Evolutionary conservation across 352 stramenopile genomes (phyloP), one percentile per base, ranked within the genome.

Genomic region (Globisporangium echinulatum): DNA sequence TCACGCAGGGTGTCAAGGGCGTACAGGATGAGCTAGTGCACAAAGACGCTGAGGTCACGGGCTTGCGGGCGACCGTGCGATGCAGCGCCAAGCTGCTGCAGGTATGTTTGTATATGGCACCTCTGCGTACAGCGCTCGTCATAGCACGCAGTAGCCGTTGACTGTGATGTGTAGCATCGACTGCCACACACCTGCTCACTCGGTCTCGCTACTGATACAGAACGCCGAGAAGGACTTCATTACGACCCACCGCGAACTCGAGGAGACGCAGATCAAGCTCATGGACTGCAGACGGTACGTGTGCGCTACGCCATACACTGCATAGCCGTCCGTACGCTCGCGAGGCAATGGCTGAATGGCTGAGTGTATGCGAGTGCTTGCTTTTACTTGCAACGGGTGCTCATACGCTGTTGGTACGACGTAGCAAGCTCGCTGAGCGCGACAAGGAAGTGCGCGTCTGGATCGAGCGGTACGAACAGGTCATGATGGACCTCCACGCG

Each of bases 401-500:
- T 38, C 15, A 3, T 7, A 52, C 9, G 52, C 7, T 37, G 25
- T 54, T 7, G 19, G 5, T 14, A 33, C 19, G 7, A 5, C 15
- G 4, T 52, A 88, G 79, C 8, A 79, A 72, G 58, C 43, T 85
- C 8, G 69, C 59, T 3, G 69, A 74, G 15, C 84, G 83, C 38
- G 74, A 87, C 15, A 62, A 68, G 1, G 79, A 91, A 61, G 75
- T 87, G 7, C 69, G 70, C 7, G 53, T 88, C 3, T 93, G 83
- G 83, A 88, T 90, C 37, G 71, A 90, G 52, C 71, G 81, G 51
- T 93, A 93, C 50, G 82, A 93, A 40, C 83, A 93, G 58, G 83
- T 89, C 25, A 93, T 91, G 81, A 73, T 93, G 63, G 83, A 93
- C 56, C 68, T 93, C 8, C 83, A 93, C 52, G 81, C 74, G 7